Conservation (phyloP, 2,329 filamentous ascomycete genomes). For the Cercospora zeae-maydis region DNA sequence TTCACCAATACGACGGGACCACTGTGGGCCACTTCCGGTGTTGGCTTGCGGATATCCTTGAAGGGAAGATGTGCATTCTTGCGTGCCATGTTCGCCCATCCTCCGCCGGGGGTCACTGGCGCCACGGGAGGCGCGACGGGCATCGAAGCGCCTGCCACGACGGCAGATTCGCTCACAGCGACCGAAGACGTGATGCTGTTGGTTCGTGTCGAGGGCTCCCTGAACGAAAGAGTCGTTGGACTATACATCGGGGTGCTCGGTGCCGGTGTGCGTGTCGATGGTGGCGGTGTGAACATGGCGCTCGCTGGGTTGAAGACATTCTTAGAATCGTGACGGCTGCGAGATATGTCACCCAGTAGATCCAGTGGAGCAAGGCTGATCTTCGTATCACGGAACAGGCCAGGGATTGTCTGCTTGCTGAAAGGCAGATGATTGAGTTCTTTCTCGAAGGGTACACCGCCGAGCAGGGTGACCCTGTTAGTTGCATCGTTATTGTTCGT, state of each 20-base stretch:
- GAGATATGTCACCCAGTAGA: constrained; percentile 24
- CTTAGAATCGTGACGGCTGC: constrained; percentile 31
- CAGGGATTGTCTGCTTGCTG: constrained; percentile 48
- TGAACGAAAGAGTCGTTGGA: constrained; percentile 11
- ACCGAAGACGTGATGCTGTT: constrained; percentile 23
- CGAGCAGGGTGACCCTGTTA: constrained; percentile 53
- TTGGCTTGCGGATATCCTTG: constrained; percentile 22
- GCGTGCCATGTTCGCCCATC: constrained; percentile 24
- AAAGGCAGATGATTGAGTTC: constrained; percentile 52
- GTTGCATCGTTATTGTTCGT: constrained; percentile 45
- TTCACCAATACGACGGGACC: constrained; percentile 51
- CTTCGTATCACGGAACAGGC: constrained; percentile 54
- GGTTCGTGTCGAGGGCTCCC: constrained; percentile 20
- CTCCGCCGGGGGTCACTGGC: constrained; percentile 6
- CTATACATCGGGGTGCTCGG: constrained; percentile 20
- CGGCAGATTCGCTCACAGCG: constrained; percentile 19
- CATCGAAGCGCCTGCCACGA: constrained; percentile 1
- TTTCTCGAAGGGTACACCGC: constrained; percentile 55
- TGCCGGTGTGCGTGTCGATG: constrained; percentile 15
- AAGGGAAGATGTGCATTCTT: constrained; percentile 21
- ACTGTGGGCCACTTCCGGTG: constrained; percentile 7
- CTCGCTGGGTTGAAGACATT: constrained; percentile 31
- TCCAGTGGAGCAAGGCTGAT: constrained; percentile 33
- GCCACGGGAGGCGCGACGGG: constrained; percentile 2
- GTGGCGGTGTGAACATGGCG: constrained; percentile 29